Evolutionary conservation across 2,329 filamentous ascomycete species (phyloP).

Genomic region (Pestalotiopsis sp.): DNA sequence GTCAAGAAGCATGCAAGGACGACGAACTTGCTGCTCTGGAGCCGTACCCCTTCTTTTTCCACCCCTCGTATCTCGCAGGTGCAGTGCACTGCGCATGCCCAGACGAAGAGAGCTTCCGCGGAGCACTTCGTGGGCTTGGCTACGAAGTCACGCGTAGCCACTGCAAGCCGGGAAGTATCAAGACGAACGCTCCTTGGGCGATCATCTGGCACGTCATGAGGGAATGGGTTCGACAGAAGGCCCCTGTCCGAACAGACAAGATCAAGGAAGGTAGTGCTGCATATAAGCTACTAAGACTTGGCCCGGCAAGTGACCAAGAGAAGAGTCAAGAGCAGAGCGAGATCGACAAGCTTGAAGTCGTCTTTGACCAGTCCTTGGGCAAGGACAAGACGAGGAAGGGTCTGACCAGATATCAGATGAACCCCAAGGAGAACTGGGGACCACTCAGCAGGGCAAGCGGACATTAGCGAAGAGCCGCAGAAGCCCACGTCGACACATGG

Average conservation of each 20-base stretch:
- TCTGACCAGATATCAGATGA: slow-evolving; percentile 84
- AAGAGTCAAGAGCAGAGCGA: slow-evolving; percentile 21
- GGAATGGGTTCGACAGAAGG: slow-evolving; percentile 84
- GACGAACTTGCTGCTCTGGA: slow-evolving; percentile 68
- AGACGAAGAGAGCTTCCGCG: slow-evolving; percentile 76
- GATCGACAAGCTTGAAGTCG: slow-evolving; percentile 42
- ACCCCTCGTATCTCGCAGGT: slow-evolving; percentile 73
- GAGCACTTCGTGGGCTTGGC: slow-evolving; percentile 78
- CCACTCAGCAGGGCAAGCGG: slow-evolving; percentile 68
- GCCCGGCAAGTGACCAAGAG: slow-evolving; percentile 35
- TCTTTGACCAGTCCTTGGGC: slow-evolving; percentile 81
- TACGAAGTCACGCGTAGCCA: slow-evolving; percentile 86
- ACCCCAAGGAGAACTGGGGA: slow-evolving; percentile 92
- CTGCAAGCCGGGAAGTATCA: slow-evolving; percentile 85
- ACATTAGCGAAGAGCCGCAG: slow-evolving; percentile 54
- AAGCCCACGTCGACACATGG: background rate
- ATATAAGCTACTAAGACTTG: slow-evolving; percentile 65
- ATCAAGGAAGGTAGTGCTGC: slow-evolving; percentile 73
- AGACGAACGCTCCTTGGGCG: slow-evolving; percentile 89
- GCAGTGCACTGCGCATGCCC: slow-evolving; percentile 80
- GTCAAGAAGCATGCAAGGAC: slow-evolving; percentile 28
- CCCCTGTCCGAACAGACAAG: slow-evolving; percentile 73
- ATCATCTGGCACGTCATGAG: slow-evolving; percentile 92
- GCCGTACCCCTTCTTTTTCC: slow-evolving; percentile 83
- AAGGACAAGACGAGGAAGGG: slow-evolving; percentile 68